A percentile compares a stretch with the other conserved stretches of the same genome.
Evolutionary conservation across 2,329 filamentous ascomycete species (phyloP).

Genomic region (Coniochaeta sp.): DNA sequence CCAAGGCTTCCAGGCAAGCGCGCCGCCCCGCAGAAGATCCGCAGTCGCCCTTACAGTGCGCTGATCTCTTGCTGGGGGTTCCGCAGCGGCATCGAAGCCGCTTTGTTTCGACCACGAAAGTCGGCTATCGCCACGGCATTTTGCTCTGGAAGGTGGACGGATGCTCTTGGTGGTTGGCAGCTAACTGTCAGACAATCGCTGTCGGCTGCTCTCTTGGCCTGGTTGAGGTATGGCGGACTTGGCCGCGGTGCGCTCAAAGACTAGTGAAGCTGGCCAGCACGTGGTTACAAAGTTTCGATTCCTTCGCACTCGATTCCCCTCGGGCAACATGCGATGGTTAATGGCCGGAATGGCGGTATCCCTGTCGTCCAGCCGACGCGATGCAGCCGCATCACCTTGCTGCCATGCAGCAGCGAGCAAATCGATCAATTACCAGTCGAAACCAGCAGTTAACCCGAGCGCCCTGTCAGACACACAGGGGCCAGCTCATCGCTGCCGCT

Average conservation of each 20-base stretch:
- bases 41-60: background rate
- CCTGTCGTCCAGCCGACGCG: background rate
- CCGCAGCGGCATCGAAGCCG: too few species aligned
- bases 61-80: background rate
- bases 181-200: background rate
- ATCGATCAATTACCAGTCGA: background rate
- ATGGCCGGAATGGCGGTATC: background rate
- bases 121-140: too few species aligned
- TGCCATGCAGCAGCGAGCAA: background rate
- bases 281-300: background rate
- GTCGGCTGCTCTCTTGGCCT: background rate
- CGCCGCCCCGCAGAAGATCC: background rate
- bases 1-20: too few species aligned
- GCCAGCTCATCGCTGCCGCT: constrained; percentile 1
- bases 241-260: background rate
- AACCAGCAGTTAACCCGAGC: background rate
- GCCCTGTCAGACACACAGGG: background rate
- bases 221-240: background rate
- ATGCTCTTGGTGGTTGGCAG: too few species aligned
- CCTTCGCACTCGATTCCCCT: background rate
- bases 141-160: too few species aligned
- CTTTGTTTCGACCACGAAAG: too few species aligned
- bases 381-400: background rate
- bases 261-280: too few species aligned
- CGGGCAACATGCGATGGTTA: background rate